Evolutionary conservation across 73 alveolate genomes (phyloP).

Genomic region (Urostyla sp.): DNA sequence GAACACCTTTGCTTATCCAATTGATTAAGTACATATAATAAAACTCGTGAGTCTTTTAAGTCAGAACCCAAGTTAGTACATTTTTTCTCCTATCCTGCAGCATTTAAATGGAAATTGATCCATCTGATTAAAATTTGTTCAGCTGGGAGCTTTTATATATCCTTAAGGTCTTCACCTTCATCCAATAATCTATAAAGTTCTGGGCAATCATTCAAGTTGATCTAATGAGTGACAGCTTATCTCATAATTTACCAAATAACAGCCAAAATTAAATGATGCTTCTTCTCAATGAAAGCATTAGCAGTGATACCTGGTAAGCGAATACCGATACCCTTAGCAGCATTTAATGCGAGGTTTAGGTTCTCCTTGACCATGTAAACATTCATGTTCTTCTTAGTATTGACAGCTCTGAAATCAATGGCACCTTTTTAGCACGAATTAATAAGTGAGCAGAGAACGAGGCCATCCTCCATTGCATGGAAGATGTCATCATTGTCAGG

Average conservation of each 20-base stretch:
- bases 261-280: slow-evolving; percentile 86
- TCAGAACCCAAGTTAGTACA: slow-evolving; percentile 86
- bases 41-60: slow-evolving; percentile 59
- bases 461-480: slow-evolving; percentile 87
- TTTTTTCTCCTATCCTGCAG: slow-evolving; percentile 80
- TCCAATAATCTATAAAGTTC: slow-evolving; percentile 87
- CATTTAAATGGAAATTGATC: slow-evolving; percentile 92
- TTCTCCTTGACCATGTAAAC: slow-evolving; percentile 87
- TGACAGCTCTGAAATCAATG: slow-evolving; percentile 92
- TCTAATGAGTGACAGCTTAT: slow-evolving; percentile 67
- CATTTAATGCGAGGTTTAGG: slow-evolving; percentile 92
- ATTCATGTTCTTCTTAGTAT: slow-evolving; percentile 81
- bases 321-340: slow-evolving; percentile 94
- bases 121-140: slow-evolving; percentile 93
- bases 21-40: slow-evolving; percentile 73
- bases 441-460: slow-evolving; percentile 85
- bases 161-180: slow-evolving; percentile 93
- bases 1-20: slow-evolving; percentile 82
- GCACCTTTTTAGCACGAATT: slow-evolving; percentile 89
- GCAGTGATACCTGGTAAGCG: slow-evolving; percentile 82
- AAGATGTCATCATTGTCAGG: slow-evolving; percentile 91
- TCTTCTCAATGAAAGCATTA: slow-evolving; percentile 84
- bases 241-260: slow-evolving; percentile 93
- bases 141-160: slow-evolving; percentile 88
- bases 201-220: slow-evolving; percentile 89